Evolutionary conservation across 1,139 yeast genomes (phyloP).

Genomic region (Taphrina wiesneri): DNA sequence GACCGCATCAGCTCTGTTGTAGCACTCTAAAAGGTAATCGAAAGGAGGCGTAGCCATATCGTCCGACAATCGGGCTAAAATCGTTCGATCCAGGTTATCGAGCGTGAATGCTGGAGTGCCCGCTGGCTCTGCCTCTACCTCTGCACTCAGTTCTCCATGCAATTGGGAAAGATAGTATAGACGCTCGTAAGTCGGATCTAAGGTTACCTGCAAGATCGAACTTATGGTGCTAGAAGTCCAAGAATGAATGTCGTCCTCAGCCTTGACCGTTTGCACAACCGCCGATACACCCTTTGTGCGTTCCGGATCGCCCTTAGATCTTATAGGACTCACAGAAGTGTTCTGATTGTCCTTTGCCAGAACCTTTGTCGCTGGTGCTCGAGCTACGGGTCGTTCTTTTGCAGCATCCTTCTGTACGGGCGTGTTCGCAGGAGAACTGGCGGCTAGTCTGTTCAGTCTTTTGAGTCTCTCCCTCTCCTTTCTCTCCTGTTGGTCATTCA

Average conservation of each 20-base stretch:
- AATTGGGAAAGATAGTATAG: conserved; percentile 9
- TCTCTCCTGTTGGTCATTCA: background rate
- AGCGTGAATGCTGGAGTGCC: conserved; percentile 37
- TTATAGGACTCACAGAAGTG: background rate
- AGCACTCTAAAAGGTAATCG: conserved; percentile 38
- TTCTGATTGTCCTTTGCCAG: background rate
- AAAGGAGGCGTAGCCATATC: conserved; percentile 38
- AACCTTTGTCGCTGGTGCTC: background rate
- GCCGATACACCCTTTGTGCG: background rate
- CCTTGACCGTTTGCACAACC: background rate
- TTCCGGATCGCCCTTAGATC: background rate
- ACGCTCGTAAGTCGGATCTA: conserved; percentile 12
- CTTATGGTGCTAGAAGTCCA: conserved; percentile 15
- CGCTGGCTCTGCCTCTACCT: background rate
- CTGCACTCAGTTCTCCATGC: conserved; percentile 21
- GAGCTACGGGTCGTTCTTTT: background rate
- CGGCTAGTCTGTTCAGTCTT: background rate
- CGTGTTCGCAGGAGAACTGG: background rate
- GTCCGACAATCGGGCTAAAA: conserved; percentile 44
- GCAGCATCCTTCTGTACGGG: background rate
- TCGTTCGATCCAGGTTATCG: conserved; percentile 43
- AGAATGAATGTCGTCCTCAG: background rate
- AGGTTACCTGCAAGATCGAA: conserved; percentile 1
- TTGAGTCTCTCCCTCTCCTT: conserved; percentile 7
- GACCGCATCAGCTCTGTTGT: conserved; percentile 32